Evolutionary conservation across 2,329 filamentous ascomycete species (phyloP).

Genomic region (Ceratocystiopsis minuta): DNA sequence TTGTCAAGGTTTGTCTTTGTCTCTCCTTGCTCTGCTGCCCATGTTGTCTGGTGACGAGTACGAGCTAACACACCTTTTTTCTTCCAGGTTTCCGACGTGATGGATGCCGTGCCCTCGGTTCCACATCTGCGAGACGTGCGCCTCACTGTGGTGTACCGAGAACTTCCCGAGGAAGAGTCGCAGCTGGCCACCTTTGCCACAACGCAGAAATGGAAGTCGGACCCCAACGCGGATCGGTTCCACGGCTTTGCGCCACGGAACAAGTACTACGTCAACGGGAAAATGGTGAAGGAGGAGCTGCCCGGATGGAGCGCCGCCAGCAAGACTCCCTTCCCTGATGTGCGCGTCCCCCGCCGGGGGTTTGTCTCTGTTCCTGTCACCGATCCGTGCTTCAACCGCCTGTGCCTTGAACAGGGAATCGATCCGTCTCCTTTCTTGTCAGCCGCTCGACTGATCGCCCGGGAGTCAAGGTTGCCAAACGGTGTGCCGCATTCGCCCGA

Average conservation of each 20-base stretch:
- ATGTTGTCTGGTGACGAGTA: too few relatives aligned
- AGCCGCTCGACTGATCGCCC: constrained; percentile 23
- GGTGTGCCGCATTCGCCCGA: constrained; percentile 18
- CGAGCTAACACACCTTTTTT: constrained; percentile 4
- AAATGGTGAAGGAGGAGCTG: constrained; percentile 31
- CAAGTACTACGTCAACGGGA: constrained; percentile 41
- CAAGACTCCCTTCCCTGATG: constrained; percentile 35
- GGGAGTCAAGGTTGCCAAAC: constrained; percentile 25
- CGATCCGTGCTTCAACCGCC: constrained; percentile 36
- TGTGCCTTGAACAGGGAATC: constrained; percentile 40
- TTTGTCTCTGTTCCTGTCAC: constrained; percentile 32
- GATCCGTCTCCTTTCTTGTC: constrained; percentile 25
- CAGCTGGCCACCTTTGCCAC: constrained; percentile 23
- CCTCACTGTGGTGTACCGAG: constrained; percentile 40
- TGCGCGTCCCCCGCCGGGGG: constrained; percentile 35
- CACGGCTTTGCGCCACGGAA: constrained; percentile 36
- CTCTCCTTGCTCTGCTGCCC: too few relatives aligned
- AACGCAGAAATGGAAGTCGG: constrained; percentile 38
- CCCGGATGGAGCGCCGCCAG: constrained; percentile 29
- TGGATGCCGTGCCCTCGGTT: constrained; percentile 37
- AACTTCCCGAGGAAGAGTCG: constrained; percentile 34
- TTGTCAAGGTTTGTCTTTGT: constrained; percentile 38
- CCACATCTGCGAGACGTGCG: constrained; percentile 38
- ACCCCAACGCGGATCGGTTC: constrained; percentile 34
- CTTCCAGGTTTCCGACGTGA: constrained; percentile 40